Base-by-base conservation (phyloP, 179 eudicot species). In the Corrigiola litoralis region DNA sequence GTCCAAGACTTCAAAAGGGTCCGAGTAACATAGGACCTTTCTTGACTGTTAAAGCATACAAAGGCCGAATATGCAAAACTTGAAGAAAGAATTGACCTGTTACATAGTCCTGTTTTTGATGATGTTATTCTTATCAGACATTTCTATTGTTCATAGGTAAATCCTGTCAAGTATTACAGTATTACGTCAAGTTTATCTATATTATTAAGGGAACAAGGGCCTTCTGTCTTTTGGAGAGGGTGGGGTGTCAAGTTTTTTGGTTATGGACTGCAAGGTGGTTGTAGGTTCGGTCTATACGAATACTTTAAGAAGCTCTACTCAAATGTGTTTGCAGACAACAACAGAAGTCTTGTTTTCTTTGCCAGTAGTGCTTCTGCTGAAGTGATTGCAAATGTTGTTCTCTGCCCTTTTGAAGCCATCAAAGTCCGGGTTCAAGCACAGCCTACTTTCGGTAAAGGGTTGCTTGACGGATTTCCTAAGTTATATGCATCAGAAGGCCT, bases 281-380 rank as follows among this genome's bases (percentile, higher is more conserved):
- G 79, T 64, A 79, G 80, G 74, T 87, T 85, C 58, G 88, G 95
- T 68, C 80, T 87, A 10, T 87, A 87, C 60, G 90, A 88, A 54
- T 88, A 88, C 73, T 86, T 88, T 41, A 88, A 86, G 81, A 81
- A 72, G 21, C 33, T 86, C 37, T 86, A 88, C 75, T 75, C 88
- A 0, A 72, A 78, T 66, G 66, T 76, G 37, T 63, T 86, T 65
- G 62, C 60, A n/a, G 81, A 86, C 61, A 76, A 73, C 66, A 86
- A 77, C 50, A 81, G 71, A 77, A 87, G 79, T 70, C 65, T 75
- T 23, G 63, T 83, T 58, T 89, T 76, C 77, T 87, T 89, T 61
- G 77, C 77, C 65, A 87, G 96, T 67, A 83, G 95, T 72, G 89
- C 96, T 32, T 87, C 95, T 53, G 91, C 95, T 37, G 85, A 89